Evolutionary conservation across 345 rosid genomes (phyloP).

Genomic region (Lepidium sativum): DNA sequence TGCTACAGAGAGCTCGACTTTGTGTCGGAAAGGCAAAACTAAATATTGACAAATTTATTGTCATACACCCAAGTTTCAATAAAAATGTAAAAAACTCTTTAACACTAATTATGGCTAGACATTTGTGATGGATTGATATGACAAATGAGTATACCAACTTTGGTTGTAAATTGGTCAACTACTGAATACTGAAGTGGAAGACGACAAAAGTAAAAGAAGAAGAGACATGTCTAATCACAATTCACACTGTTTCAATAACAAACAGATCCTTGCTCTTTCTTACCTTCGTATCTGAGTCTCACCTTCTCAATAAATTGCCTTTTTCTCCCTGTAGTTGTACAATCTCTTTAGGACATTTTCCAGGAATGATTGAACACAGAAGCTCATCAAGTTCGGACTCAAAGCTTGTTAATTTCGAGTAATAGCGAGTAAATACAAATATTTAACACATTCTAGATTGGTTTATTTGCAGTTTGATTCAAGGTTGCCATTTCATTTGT

Average conservation of each 20-base stretch:
- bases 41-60: too few species aligned
- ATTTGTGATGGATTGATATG: neutral
- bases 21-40: too few species aligned
- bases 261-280: neutral
- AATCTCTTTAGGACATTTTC: neutral
- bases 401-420: too few species aligned
- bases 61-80: too few species aligned
- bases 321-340: neutral
- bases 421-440: too few species aligned
- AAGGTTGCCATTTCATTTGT: too few species aligned
- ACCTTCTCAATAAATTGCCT: neutral
- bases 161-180: neutral
- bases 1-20: too few species aligned
- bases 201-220: neutral
- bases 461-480: too few species aligned
- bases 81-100: too few species aligned
- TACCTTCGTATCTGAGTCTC: neutral
- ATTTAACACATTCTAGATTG: too few species aligned
- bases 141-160: neutral
- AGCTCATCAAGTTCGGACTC: too few species aligned
- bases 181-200: neutral
- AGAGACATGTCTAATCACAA: slow-evolving; percentile 12
- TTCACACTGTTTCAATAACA: neutral
- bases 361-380: neutral
- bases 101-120: too few species aligned